Evolutionary conservation across 2,329 filamentous ascomycete species (phyloP).

Genomic region (Colletotrichum tropicale): DNA sequence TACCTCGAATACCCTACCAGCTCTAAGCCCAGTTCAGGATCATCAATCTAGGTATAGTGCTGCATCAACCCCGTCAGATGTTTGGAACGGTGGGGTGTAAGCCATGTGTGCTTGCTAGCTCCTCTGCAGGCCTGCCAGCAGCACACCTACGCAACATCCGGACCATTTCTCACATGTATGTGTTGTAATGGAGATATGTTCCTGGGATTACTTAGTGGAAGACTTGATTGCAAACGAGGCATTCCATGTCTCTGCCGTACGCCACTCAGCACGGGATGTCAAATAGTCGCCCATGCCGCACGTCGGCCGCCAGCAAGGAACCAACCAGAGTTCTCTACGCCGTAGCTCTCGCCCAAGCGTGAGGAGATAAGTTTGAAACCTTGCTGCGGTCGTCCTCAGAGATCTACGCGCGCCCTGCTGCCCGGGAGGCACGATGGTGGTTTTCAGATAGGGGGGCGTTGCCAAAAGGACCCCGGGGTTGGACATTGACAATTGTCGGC

Average conservation of each 20-base stretch:
- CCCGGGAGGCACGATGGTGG: not conserved
- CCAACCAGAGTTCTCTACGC: not conserved
- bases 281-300: not conserved
- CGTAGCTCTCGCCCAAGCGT: not conserved
- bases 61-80: not conserved
- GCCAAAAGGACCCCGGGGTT: not conserved
- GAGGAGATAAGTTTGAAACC: not conserved
- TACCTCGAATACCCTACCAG: not conserved
- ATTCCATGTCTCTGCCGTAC: not conserved
- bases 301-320: not conserved
- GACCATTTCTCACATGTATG: too few species aligned
- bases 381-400: not conserved
- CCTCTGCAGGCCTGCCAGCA: not conserved
- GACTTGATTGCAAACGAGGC: not conserved
- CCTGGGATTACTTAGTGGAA: not conserved
- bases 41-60: not conserved
- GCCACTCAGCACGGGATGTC: not conserved
- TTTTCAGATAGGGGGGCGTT: not conserved
- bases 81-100: not conserved
- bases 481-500: not conserved
- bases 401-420: not conserved
- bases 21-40: not conserved
- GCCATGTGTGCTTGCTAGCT: not conserved
- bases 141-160: too few species aligned
- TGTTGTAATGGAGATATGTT: not conserved